A percentile compares a stretch with the other conserved stretches of the same genome.
Conservation (phyloP, 768 basidiomycete species). For the Pisolithus sp. region DNA sequence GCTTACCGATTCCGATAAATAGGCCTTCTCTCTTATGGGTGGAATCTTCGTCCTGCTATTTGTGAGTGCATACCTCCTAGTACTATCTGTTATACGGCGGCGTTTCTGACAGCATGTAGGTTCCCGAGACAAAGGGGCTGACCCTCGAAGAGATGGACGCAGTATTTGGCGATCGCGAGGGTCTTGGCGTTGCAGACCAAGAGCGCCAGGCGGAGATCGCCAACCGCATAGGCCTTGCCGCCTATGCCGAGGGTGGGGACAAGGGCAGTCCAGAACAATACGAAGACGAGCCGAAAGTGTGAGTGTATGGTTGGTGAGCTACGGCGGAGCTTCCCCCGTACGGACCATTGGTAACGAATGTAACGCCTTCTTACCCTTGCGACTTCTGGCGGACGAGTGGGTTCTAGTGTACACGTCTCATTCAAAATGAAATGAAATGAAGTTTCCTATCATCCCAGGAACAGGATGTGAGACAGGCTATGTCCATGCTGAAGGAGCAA, state of each 20-base stretch:
- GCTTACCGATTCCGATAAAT: conserved; percentile 4
- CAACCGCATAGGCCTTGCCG: conserved; percentile 55
- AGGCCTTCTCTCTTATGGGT: conserved; percentile 63
- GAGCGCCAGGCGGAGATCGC: conserved; percentile 45
- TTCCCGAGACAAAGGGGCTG: conserved; percentile 69
- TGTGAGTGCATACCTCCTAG: conserved; percentile 31
- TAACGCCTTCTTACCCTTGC: neutral
- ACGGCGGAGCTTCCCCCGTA: neutral
- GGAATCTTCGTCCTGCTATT: conserved; percentile 61
- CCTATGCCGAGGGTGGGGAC: conserved; percentile 17
- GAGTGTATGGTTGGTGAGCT: neutral
- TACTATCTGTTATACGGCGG: neutral
- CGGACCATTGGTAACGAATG: neutral
- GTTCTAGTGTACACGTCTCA: too few relatives aligned
- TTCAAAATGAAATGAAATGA: too few relatives aligned
- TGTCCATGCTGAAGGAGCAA: too few relatives aligned
- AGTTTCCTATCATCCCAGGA: too few relatives aligned
- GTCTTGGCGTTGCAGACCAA: conserved; percentile 52
- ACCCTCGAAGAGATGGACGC: conserved; percentile 77
- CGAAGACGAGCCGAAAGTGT: conserved; percentile 15
- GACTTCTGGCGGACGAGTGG: neutral
- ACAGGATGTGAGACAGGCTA: too few relatives aligned
- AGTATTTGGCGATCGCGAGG: conserved; percentile 55
- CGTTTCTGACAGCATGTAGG: conserved; percentile 25
- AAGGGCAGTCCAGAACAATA: conserved; percentile 14